These are phyloP conservation scores for Quercus lobata DNA, from an alignment of 331 rosid species.

Conservation along the genomic window DNA sequence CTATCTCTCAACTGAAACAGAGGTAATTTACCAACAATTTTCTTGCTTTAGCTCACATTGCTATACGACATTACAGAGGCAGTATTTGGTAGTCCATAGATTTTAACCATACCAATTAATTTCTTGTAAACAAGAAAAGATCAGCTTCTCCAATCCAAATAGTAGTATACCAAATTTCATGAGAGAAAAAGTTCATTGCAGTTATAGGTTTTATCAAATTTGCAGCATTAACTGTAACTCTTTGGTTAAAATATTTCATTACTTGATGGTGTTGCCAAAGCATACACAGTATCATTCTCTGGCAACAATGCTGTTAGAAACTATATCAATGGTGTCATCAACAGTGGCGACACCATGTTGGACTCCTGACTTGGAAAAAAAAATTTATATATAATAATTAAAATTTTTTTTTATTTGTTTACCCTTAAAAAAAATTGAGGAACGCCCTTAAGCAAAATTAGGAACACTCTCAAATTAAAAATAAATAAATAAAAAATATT, in stretches of 20 bases:
- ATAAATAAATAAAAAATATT: no score
- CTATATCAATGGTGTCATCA: not conserved
- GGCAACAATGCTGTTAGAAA: not conserved
- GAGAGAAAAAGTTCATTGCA: not conserved
- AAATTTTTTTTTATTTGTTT: no score
- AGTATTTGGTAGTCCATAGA: not conserved
- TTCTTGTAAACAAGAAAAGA: not conserved
- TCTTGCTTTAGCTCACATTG: not conserved
- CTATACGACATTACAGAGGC: not conserved
- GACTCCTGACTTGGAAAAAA: no score
- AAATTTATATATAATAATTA: no score
- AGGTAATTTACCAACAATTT: not conserved
- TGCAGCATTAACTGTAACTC: not conserved
- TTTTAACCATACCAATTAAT: not conserved
- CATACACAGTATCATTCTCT: not conserved
- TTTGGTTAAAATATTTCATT: not conserved
- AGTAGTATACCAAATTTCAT: not conserved
- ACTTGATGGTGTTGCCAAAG: not conserved
- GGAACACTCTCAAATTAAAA: no score
- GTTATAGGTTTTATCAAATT: not conserved
- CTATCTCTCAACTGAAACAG: not conserved
- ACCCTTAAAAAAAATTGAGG: no score
- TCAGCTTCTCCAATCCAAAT: not conserved
- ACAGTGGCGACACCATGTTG: no score
- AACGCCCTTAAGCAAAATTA: no score